Base-by-base conservation (phyloP, 23 red algal species). In the Gracilaria caudata region DNA sequence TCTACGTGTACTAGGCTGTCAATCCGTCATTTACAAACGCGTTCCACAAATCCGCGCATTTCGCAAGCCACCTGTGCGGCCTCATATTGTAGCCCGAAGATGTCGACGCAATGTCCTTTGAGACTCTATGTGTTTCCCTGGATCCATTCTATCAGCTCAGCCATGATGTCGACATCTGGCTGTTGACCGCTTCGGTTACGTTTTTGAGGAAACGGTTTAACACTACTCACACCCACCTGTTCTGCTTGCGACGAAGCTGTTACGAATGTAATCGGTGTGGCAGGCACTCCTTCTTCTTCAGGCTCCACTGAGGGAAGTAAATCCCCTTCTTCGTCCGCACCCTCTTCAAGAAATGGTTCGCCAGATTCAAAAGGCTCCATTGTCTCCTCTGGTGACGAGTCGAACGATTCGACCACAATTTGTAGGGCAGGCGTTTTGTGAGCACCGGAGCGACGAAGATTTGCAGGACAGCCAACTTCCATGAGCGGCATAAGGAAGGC, bases 401-500 rank as follows among this genome's bases (percentile, higher is more conserved):
- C 61, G 13, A 30, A 30, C 2, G 30, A 35, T 36, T 33, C 28
- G 2, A 33, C 30, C 29, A 35, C 61, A 36, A 33, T 30, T 66
- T 35, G 9, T 14, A 30, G 17, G 11, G 26, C 6, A 7, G 29
- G 21, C 5, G 8, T 66, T 35, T 14, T 16, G 8, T 36, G 7
- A 66, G 11, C 29, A 35, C 17, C 13, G 10, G 13, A 35, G 28
- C 61, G 61, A 66, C 30, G 61, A 12, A 21, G 23, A 9, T 47
- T 75, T 34, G 45, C 66, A 29, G 33, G 25, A 34, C 82, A 86
- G 16, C 46, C 65, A 13, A 64, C 66, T 5, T 75, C 19, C 82
- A 86, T 72, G 13, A 74, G 64, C 14, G 82, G 82, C 82, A 86
- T 74, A 6, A 86, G 40, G 44, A 86, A 86, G 30, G 57, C 59